These are phyloP conservation scores for Cladophialophora psammophila DNA, from an alignment of 2,329 filamentous ascomycete genomes.

Conservation along the genomic window DNA sequence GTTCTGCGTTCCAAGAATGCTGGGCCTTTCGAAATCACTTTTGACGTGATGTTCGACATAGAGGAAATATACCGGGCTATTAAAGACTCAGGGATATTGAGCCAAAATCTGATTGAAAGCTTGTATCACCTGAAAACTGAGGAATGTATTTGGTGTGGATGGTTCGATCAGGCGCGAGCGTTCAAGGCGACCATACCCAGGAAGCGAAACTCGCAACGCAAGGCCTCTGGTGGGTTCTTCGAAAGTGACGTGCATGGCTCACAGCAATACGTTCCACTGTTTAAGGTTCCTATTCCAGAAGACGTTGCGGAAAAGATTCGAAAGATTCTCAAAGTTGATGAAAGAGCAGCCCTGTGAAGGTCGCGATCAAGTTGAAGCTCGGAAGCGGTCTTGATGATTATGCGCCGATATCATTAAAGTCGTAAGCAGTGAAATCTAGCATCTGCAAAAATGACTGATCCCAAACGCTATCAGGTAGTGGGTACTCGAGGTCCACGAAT, in stretches of 20 bases:
- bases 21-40: slow-evolving; percentile 10
- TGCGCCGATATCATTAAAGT: neutral
- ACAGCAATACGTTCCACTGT: slow-evolving; percentile 1
- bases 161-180: neutral
- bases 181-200: slow-evolving; percentile 10
- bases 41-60: slow-evolving; percentile 8
- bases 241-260: slow-evolving; percentile 13
- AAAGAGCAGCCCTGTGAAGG: too few relatives aligned
- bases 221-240: neutral
- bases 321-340: neutral
- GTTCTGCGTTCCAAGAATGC: slow-evolving; percentile 13
- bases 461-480: slow-evolving; percentile 18
- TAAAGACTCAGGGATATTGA: slow-evolving; percentile 2
- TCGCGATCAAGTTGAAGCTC: neutral
- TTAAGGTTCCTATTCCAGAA: neutral
- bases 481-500: neutral
- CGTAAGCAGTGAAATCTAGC: slow-evolving; percentile 22
- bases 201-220: neutral
- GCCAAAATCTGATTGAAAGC: neutral
- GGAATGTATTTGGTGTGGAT: slow-evolving; percentile 5
- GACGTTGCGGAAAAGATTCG: neutral
- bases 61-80: slow-evolving; percentile 36
- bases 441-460: slow-evolving; percentile 26
- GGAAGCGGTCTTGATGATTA: neutral
- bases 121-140: neutral